phyloP scores from a whole-genome alignment of 257 asterid species.

The Cruciata laevipes region DNA sequence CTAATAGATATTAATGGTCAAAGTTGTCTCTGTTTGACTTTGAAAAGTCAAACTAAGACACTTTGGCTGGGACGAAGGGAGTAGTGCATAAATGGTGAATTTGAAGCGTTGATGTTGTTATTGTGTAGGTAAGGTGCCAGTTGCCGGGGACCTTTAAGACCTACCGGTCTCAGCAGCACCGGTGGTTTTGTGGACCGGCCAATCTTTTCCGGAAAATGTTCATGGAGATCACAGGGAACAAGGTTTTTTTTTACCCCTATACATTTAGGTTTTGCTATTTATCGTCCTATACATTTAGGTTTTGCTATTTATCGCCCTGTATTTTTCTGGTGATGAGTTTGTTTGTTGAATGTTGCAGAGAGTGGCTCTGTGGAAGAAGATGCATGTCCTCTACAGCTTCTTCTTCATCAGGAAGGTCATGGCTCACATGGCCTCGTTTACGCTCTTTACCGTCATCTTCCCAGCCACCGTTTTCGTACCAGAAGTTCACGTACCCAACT shows the following conservation, averaged over 20 bases:
- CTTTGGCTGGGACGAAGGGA: no score
- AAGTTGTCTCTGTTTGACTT: no score
- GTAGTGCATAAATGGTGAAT: no score
- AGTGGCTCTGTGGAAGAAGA: slow-evolving; percentile 60
- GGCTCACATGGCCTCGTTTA: slow-evolving; percentile 87
- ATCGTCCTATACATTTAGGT: background rate
- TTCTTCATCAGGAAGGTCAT: slow-evolving; percentile 88
- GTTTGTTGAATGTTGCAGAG: slow-evolving; percentile 38
- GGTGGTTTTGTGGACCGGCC: slow-evolving; percentile 95
- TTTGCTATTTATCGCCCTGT: no score
- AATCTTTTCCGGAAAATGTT: slow-evolving; percentile 77
- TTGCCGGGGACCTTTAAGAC: slow-evolving; percentile 85
- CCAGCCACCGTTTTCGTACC: slow-evolving; percentile 79
- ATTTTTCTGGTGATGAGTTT: background rate
- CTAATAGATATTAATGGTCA: no score
- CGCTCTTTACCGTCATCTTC: slow-evolving; percentile 72
- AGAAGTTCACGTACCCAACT: slow-evolving; percentile 35
- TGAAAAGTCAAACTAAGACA: no score
- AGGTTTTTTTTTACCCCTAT: background rate
- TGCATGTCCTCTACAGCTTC: slow-evolving; percentile 61
- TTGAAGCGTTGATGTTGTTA: background rate
- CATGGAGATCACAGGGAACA: slow-evolving; percentile 53
- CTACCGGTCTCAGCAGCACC: slow-evolving; percentile 77
- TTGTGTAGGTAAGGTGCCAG: slow-evolving; percentile 68
- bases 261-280: background rate